phyloP scores from a whole-genome alignment of 257 asterid genomes.

The Solanum tacnaense region DNA sequence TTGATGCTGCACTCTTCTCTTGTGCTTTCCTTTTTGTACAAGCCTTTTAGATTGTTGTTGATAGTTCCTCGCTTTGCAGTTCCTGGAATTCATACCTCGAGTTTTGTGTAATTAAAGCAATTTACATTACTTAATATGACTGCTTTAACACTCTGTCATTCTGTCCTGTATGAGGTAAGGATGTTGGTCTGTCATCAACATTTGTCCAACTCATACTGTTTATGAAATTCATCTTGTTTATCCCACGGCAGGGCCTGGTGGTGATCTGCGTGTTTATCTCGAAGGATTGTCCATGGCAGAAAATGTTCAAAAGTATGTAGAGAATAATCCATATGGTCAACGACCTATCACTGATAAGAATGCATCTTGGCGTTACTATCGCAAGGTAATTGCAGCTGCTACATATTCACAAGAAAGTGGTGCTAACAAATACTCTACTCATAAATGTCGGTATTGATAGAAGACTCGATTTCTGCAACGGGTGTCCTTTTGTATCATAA shows the following conservation, averaged over 20 bases:
- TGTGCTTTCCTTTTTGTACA: background rate
- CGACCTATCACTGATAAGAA: constrained; percentile 59
- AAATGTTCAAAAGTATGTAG: constrained; percentile 61
- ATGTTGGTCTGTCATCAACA: background rate
- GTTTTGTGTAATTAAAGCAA: background rate
- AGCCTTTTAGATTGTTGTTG: background rate
- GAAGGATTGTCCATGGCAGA: constrained; percentile 63
- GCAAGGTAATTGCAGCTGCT: constrained; percentile 38
- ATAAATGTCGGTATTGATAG: background rate
- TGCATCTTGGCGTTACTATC: constrained; percentile 66
- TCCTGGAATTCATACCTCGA: background rate
- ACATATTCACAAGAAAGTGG: background rate
- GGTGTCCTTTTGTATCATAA: background rate
- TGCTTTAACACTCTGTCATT: background rate
- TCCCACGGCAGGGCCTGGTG: constrained; percentile 53
- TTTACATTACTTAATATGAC: background rate
- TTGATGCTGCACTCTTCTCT: background rate
- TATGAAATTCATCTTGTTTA: background rate
- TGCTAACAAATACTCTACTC: background rate
- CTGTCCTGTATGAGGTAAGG: background rate
- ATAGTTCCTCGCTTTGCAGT: background rate
- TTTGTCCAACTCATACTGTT: background rate
- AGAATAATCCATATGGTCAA: constrained; percentile 69
- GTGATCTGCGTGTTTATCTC: constrained; percentile 63
- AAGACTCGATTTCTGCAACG: background rate